Conservation (phyloP, 2,329 filamentous ascomycete species). For the Aspergillus sp. region DNA sequence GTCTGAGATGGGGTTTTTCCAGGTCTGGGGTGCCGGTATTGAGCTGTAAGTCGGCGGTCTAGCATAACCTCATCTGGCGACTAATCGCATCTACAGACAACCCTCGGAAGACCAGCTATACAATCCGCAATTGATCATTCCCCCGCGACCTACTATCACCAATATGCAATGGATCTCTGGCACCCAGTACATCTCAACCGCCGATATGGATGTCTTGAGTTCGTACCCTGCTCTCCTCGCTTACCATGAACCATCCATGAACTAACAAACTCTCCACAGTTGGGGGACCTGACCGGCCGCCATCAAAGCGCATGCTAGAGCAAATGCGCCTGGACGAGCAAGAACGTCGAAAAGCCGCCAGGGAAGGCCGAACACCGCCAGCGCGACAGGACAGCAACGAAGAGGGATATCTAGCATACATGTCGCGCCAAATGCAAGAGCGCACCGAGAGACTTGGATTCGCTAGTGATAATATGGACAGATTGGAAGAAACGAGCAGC, state of each 20-base stretch:
- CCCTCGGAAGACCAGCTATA: conserved; percentile 71
- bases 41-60: conserved; percentile 56
- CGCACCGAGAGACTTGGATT: conserved; percentile 84
- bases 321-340: conserved; percentile 77
- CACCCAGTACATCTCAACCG: conserved; percentile 84
- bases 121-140: conserved; percentile 74
- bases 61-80: not conserved
- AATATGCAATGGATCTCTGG: conserved; percentile 97
- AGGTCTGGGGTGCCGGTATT: conserved; percentile 79
- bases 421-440: conserved; percentile 86
- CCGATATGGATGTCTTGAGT: conserved; percentile 85
- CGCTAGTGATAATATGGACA: conserved; percentile 83
- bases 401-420: conserved; percentile 73
- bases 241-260: not conserved
- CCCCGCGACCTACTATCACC: conserved; percentile 87
- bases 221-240: conserved; percentile 26
- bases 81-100: conserved; percentile 38
- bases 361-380: conserved; percentile 42
- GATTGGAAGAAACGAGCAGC: conserved; percentile 76
- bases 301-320: conserved; percentile 84
- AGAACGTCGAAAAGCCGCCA: conserved; percentile 47
- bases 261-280: conserved; percentile 49
- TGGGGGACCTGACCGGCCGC: conserved; percentile 83
- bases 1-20: conserved; percentile 80
- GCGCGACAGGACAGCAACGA: conserved; percentile 53